These are phyloP conservation scores for Tylopilus orsonianus DNA, from an alignment of 1,284 basidiomycete genomes.

Conservation along the genomic window DNA sequence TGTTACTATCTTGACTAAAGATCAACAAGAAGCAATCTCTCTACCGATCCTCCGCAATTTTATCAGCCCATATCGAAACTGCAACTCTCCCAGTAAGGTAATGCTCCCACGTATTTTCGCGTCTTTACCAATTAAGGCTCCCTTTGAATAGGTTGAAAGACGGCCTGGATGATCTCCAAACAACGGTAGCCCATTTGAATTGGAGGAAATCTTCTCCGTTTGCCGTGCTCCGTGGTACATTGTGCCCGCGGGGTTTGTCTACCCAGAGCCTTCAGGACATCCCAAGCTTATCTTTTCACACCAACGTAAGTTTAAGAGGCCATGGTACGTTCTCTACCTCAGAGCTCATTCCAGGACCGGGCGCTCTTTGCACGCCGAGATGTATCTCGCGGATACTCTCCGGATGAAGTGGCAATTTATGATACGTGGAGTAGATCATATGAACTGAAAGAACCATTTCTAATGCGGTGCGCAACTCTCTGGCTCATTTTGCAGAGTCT, in stretches of 20 bases:
- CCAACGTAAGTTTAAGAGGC: slow-evolving; percentile 14
- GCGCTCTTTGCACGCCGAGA: slow-evolving; percentile 45
- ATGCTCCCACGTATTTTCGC: slow-evolving; percentile 8
- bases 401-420: slow-evolving; percentile 37
- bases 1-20: slow-evolving; percentile 9
- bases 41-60: slow-evolving; percentile 62
- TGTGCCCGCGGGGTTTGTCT: slow-evolving; percentile 40
- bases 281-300: slow-evolving; percentile 48
- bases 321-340: not conserved
- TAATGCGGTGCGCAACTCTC: slow-evolving; percentile 35
- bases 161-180: slow-evolving; percentile 44
- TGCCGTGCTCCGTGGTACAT: slow-evolving; percentile 55
- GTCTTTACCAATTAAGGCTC: not conserved
- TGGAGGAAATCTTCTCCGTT: slow-evolving; percentile 55
- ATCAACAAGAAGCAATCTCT: slow-evolving; percentile 39
- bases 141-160: slow-evolving; percentile 38
- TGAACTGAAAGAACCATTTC: slow-evolving; percentile 34
- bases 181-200: slow-evolving; percentile 50
- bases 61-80: slow-evolving; percentile 68
- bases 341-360: slow-evolving; percentile 14
- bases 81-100: slow-evolving; percentile 66
- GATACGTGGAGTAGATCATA: slow-evolving; percentile 37
- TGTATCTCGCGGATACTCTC: slow-evolving; percentile 56
- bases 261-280: slow-evolving; percentile 28
- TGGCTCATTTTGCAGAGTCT: not conserved